Evolutionary conservation across 768 basidiomycete species (phyloP).

Genomic region (Exidia glandulosa): DNA sequence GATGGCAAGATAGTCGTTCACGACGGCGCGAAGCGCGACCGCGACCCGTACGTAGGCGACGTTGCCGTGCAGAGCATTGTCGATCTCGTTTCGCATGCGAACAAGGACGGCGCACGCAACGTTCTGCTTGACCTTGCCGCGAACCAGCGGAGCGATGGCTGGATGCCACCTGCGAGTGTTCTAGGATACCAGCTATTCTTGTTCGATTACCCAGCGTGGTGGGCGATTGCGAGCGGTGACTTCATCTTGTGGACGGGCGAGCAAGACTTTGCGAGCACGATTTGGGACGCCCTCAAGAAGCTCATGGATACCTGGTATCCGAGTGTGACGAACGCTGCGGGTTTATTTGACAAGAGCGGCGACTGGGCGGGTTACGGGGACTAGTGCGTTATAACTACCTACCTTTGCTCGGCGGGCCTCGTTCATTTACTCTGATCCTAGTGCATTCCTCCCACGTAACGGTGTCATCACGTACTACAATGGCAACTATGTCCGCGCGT

Average conservation of each 20-base stretch:
- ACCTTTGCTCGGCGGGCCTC: no score
- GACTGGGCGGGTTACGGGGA: background rate
- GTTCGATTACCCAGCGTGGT: background rate
- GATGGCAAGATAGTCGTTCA: background rate
- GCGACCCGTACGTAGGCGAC: background rate
- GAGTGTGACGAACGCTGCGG: background rate
- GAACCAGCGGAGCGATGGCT: background rate
- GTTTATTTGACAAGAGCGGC: background rate
- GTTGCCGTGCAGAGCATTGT: background rate
- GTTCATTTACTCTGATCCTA: background rate
- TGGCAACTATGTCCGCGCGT: background rate
- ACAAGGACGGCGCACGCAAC: background rate
- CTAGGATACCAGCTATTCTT: background rate
- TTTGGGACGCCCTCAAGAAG: background rate
- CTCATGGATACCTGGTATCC: background rate
- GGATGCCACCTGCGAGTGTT: background rate
- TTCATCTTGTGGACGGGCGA: background rate
- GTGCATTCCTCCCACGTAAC: background rate
- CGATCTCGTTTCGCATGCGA: background rate
- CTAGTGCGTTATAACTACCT: background rate
- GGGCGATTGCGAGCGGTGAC: background rate
- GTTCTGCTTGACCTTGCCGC: background rate
- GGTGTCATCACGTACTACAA: background rate
- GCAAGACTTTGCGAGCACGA: background rate
- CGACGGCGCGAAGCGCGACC: background rate